Conservation (phyloP, 2,329 filamentous ascomycete genomes). For the Ceratocystis smalleyi region DNA sequence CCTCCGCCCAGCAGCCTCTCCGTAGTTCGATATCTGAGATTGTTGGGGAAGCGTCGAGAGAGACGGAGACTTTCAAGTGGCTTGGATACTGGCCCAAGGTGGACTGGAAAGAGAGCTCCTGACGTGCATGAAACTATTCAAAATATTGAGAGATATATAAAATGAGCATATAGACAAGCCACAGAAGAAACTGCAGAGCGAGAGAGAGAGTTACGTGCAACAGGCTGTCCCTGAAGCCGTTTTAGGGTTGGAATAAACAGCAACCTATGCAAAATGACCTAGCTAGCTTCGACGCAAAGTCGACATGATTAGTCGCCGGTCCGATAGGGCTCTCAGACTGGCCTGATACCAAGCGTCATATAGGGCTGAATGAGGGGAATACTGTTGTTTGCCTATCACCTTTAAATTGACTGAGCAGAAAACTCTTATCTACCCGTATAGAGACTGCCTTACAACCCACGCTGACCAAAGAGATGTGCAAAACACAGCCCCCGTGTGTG, state of each 20-base stretch:
- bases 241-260: not conserved
- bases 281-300: too few species aligned
- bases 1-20: constrained; percentile 36
- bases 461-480: too few species aligned
- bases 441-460: too few species aligned
- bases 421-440: too few species aligned
- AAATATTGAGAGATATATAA: not conserved
- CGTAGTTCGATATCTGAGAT: constrained; percentile 35
- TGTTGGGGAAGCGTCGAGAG: constrained; percentile 41
- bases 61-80: constrained; percentile 51
- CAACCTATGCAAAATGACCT: not conserved
- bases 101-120: constrained; percentile 12
- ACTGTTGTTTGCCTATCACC: not conserved
- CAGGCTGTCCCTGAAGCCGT: too few species aligned
- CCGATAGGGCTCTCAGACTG: too few species aligned
- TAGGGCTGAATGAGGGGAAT: not conserved
- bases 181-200: not conserved
- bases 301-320: too few species aligned
- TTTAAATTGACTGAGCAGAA: not conserved
- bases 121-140: not conserved
- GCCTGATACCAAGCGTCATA: not conserved
- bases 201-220: not conserved
- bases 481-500: too few species aligned
- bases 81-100: constrained; percentile 45
- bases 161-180: not conserved